A percentile compares a stretch with the other conserved stretches of the same genome.
phyloP scores from a whole-genome alignment of 2,329 filamentous ascomycete genomes.

The Aspergillus oerlinghausenensis region DNA sequence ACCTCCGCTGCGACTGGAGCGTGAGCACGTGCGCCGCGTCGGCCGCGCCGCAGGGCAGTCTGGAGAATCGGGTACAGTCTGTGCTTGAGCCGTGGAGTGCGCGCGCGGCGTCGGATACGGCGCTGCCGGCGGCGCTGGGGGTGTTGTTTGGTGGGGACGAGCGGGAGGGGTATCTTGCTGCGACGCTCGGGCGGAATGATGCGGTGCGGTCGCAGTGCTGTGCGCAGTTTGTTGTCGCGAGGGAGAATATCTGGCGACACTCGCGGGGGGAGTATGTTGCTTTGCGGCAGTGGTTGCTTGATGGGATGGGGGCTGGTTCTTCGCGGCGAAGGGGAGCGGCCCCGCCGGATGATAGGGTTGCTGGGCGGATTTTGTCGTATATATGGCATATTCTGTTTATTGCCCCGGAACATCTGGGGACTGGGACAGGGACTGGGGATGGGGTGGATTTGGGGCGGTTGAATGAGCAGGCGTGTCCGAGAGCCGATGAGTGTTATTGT shows the following conservation, averaged over 20 bases:
- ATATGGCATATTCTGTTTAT: constrained; percentile 48
- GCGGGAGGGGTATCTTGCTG: constrained; percentile 23
- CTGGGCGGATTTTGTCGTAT: constrained; percentile 47
- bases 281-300: constrained; percentile 51
- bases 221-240: constrained; percentile 52
- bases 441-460: constrained; percentile 33
- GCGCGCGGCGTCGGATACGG: constrained; percentile 37
- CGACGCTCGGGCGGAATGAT: constrained; percentile 38
- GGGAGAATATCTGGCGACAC: constrained; percentile 47
- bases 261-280: constrained; percentile 49
- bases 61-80: constrained; percentile 38
- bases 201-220: constrained; percentile 49
- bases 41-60: constrained; percentile 36
- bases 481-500: constrained; percentile 42
- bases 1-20: constrained; percentile 50
- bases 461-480: constrained; percentile 36
- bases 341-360: constrained; percentile 40
- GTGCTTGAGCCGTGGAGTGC: constrained; percentile 41
- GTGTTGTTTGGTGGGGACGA: constrained; percentile 36
- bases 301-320: constrained; percentile 22
- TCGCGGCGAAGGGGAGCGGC: constrained; percentile 23
- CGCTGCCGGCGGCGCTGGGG: constrained; percentile 31
- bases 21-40: constrained; percentile 37
- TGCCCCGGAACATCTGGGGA: constrained; percentile 6
- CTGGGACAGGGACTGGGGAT: constrained; percentile 1